phyloP scores from a whole-genome alignment of 306 rosid genomes.

The Vigna trinervia region DNA sequence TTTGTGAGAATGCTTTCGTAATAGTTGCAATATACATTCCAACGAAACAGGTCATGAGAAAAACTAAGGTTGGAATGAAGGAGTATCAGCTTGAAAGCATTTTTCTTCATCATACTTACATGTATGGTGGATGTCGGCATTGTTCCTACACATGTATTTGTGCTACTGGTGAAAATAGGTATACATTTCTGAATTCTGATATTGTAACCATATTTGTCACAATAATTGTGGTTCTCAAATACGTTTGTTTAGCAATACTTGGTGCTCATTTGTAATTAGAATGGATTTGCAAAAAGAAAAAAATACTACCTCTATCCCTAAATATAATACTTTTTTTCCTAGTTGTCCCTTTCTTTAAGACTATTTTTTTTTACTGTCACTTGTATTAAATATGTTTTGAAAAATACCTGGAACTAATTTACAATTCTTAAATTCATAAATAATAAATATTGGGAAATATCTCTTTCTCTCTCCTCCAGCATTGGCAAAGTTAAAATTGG shows the following conservation, averaged over 20 bases:
- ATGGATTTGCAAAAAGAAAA: too few species aligned
- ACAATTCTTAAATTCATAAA: too few species aligned
- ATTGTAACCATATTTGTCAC: conserved; percentile 11
- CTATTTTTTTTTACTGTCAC: too few species aligned
- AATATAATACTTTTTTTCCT: too few species aligned
- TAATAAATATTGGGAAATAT: too few species aligned
- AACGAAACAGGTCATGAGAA: conserved; percentile 79
- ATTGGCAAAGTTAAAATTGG: too few species aligned
- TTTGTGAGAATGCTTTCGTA: conserved; percentile 28
- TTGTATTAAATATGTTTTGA: too few species aligned
- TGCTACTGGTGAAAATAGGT: conserved; percentile 92
- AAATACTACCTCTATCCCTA: too few species aligned
- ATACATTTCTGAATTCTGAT: conserved; percentile 14
- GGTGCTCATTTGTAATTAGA: too few species aligned
- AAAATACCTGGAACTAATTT: too few species aligned
- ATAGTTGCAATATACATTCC: conserved; percentile 27
- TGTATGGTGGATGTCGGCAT: conserved; percentile 98
- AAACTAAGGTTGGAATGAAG: conserved; percentile 77
- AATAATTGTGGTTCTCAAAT: conserved; percentile 12
- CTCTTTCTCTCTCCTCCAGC: too few species aligned
- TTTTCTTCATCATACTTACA: conserved; percentile 94
- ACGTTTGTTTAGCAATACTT: conserved; percentile 7
- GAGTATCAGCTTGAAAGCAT: conserved; percentile 94
- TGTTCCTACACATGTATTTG: conserved; percentile 97
- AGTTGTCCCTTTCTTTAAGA: too few species aligned